Percentiles rank a stretch among this genome's conserved stretches.
phyloP scores from a whole-genome alignment of 352 stramenopile species.

The Globisporangium cystogenes region DNA sequence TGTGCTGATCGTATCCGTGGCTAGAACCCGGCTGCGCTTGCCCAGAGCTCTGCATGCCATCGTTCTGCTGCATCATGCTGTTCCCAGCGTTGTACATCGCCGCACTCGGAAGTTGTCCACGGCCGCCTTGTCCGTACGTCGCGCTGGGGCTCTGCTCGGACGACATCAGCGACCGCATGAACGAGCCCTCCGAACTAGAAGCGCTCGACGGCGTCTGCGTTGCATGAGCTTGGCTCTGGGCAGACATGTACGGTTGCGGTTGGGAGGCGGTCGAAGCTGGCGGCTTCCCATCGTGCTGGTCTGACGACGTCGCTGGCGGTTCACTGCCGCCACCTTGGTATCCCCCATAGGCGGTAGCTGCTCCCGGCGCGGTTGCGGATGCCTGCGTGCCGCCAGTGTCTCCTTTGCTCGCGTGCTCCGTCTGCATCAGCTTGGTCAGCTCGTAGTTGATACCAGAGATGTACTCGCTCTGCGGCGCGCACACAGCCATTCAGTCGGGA shows the following conservation, averaged over 20 bases:
- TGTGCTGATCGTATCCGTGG: constrained; percentile 6
- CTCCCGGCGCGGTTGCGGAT: not conserved
- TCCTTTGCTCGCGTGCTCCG: constrained; percentile 17
- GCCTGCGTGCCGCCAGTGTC: not conserved
- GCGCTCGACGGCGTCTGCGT: not conserved
- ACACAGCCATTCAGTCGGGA: not conserved
- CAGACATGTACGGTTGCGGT: not conserved
- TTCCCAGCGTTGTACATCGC: too few relatives aligned
- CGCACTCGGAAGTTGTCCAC: not conserved
- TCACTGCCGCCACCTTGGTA: constrained; percentile 10
- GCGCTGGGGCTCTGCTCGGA: constrained; percentile 18
- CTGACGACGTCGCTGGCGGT: not conserved
- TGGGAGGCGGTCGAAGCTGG: not conserved
- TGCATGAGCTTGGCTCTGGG: constrained; percentile 6
- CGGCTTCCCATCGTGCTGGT: not conserved
- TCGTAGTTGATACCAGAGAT: constrained; percentile 47
- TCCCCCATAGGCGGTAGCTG: not conserved
- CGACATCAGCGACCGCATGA: constrained; percentile 32
- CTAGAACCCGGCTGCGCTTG: not conserved
- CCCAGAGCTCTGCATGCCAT: constrained; percentile 2
- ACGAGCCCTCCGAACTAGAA: constrained; percentile 21
- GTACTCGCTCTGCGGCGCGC: constrained; percentile 43
- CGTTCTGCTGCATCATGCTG: too few relatives aligned
- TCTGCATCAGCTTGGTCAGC: constrained; percentile 58
- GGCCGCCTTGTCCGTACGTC: constrained; percentile 12